Evolutionary conservation across 805 yeast species (phyloP).

Genomic region (Ogataea paradorogensis): DNA sequence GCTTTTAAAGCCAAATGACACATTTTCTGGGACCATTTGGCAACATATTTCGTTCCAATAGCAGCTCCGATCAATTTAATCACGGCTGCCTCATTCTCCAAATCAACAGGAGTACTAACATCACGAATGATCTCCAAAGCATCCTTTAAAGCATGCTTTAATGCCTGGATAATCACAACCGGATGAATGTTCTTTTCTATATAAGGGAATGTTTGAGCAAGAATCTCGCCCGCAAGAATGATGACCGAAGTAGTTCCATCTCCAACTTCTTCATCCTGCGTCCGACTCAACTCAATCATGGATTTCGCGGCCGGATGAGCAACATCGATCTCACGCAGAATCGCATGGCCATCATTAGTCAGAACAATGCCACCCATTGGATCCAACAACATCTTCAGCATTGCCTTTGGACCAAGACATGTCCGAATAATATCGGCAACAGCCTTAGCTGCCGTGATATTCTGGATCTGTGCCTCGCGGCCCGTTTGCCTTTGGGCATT

Average conservation of each 20-base stretch:
- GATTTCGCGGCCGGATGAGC: slow-evolving; percentile 99
- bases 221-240: slow-evolving; percentile 92
- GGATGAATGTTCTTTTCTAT: slow-evolving; percentile 96
- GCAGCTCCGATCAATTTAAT: slow-evolving; percentile 81
- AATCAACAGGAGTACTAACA: slow-evolving; percentile 82
- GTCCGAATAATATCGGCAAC: slow-evolving; percentile 97
- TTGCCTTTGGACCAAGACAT: slow-evolving; percentile 98
- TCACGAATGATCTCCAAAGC: slow-evolving; percentile 84
- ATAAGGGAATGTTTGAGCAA: slow-evolving; percentile 93
- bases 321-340: slow-evolving; percentile 92
- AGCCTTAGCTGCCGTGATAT: slow-evolving; percentile 99
- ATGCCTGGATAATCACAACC: slow-evolving; percentile 90
- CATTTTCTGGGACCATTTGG: slow-evolving; percentile 89
- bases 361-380: slow-evolving; percentile 96
- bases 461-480: slow-evolving; percentile 94
- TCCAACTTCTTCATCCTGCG: slow-evolving; percentile 98
- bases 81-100: slow-evolving; percentile 83
- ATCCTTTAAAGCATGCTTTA: slow-evolving; percentile 85
- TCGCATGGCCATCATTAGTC: slow-evolving; percentile 98
- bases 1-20: slow-evolving; percentile 85
- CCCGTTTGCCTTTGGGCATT: slow-evolving; percentile 92
- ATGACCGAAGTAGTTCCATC: slow-evolving; percentile 91
- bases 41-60: slow-evolving; percentile 93
- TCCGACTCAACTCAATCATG: slow-evolving; percentile 94
- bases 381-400: slow-evolving; percentile 96